phyloP scores from a whole-genome alignment of 176 grass and related monocot genomes.

The Tillandsia fasciculata region DNA sequence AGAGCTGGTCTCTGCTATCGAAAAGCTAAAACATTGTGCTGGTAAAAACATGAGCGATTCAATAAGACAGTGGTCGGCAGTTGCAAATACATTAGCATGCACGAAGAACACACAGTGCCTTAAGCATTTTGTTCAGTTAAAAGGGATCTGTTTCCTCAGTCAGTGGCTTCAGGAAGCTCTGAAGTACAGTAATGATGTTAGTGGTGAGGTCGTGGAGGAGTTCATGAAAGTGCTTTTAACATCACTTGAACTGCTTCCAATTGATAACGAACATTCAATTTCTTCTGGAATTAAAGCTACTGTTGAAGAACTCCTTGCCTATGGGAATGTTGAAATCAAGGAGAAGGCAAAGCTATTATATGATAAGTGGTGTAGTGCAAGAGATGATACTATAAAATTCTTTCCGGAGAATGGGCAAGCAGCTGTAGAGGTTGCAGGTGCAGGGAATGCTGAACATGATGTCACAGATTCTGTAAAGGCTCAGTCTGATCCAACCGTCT shows the following conservation, averaged over 20 bases:
- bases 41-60: conserved; percentile 13
- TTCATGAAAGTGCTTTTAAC: conserved; percentile 33
- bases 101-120: conserved; percentile 19
- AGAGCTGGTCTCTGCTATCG: conserved; percentile 16
- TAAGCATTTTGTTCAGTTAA: conserved; percentile 18
- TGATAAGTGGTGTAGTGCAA: conserved; percentile 34
- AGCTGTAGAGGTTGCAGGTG: conserved; percentile 3
- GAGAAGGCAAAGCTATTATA: conserved; percentile 37
- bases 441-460: not conserved
- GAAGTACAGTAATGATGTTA: conserved; percentile 20
- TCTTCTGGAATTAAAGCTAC: conserved; percentile 31
- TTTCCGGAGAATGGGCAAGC: conserved; percentile 9
- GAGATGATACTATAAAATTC: conserved; percentile 6
- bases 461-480: conserved; percentile 9
- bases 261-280: conserved; percentile 18
- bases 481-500: conserved; percentile 12
- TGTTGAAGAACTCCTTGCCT: conserved; percentile 34
- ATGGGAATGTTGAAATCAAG: conserved; percentile 30
- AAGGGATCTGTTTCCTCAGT: conserved; percentile 21
- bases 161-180: conserved; percentile 28
- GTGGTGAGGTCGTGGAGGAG: conserved; percentile 20
- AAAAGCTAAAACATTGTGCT: conserved; percentile 14
- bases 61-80: conserved; percentile 20
- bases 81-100: conserved; percentile 4
- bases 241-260: conserved; percentile 35